Base-by-base conservation (phyloP, 2,329 filamentous ascomycete genomes). In the Cytospora leucostoma region DNA sequence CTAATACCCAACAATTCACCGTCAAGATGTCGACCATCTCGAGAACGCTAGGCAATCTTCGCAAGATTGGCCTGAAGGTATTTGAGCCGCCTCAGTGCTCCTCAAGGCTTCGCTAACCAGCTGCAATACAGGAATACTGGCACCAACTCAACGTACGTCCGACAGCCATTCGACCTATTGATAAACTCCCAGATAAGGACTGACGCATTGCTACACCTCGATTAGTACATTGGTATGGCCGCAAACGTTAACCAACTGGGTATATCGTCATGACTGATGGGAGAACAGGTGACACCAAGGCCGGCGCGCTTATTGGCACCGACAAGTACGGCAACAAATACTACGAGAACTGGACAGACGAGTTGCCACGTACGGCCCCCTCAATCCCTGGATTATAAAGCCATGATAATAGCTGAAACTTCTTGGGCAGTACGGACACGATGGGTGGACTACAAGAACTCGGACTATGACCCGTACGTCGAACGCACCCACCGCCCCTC, bases 311-410 rank as follows among this genome's bases (percentile, higher is more conserved):
- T 70, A 86, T 99, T 69, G 95, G 89, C 71, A 85, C 81, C 73
- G 95, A 99, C 82, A 87, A 88, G 77, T 96, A 88, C 75, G 96
- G 95, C 77, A 99, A 99, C 87, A 98, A 97, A 82, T 99, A 85
- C 84, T 99, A 87, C 77, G 95, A 99, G 84, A 97, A 99, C 82
- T 78, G 87, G 73, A 90, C 96, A 76, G 93, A 98, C 75, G 95
- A 99, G 78, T 84, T 99, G 65, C 95, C 95, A 64, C 82, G 92
- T 96, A 82, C 75, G 89, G 69, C 38, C 27, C 51, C 51, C 51
- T 21, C 10, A 10, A 17, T 7, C 47, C 40, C 17, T 10, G 21
- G 12, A 2, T 27, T 7, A 49, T n/a, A 33, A 3, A 10, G 4
- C 13, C 15, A 51, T 7, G 13, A 44, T 37, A 17, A 17, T 19